Percentiles rank a stretch among this genome's conserved stretches.
phyloP scores from a whole-genome alignment of 2,329 filamentous ascomycete genomes.

The Colletotrichum abscissum region DNA sequence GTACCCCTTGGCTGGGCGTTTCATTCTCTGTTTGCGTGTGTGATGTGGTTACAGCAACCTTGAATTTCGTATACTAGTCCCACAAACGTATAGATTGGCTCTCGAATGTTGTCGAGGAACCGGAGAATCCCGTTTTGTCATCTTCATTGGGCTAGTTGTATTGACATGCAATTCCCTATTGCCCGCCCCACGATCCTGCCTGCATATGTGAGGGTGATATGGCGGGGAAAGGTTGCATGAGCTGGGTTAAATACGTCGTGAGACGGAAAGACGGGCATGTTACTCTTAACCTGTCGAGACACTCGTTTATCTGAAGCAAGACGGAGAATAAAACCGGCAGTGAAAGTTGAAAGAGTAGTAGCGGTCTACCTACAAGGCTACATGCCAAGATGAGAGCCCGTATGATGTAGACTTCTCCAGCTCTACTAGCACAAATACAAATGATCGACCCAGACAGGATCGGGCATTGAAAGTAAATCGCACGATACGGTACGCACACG shows the following conservation, averaged over 20 bases:
- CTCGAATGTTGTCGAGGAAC: neutral
- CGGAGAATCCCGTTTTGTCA: neutral
- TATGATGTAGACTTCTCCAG: neutral
- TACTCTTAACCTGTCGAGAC: neutral
- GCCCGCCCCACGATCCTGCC: too few relatives aligned
- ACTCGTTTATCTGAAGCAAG: neutral
- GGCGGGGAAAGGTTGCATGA: too few relatives aligned
- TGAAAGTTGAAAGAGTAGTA: neutral
- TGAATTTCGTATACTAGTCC: neutral
- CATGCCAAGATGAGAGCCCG: neutral
- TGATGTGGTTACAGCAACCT: neutral
- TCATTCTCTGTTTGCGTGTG: neutral
- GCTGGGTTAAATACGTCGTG: too few relatives aligned
- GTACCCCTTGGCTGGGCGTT: neutral
- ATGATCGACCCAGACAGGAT: too few relatives aligned
- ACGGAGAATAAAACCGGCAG: neutral
- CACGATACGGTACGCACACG: too few relatives aligned
- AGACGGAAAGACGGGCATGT: too few relatives aligned
- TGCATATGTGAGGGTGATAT: too few relatives aligned
- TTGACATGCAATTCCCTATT: too few relatives aligned
- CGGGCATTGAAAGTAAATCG: too few relatives aligned
- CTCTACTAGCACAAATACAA: too few relatives aligned
- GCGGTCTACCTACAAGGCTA: neutral
- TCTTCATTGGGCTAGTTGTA: too few relatives aligned
- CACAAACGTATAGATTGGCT: neutral